Conservation (phyloP, 352 stramenopile species). For the Phytophthora pistaciae region DNA sequence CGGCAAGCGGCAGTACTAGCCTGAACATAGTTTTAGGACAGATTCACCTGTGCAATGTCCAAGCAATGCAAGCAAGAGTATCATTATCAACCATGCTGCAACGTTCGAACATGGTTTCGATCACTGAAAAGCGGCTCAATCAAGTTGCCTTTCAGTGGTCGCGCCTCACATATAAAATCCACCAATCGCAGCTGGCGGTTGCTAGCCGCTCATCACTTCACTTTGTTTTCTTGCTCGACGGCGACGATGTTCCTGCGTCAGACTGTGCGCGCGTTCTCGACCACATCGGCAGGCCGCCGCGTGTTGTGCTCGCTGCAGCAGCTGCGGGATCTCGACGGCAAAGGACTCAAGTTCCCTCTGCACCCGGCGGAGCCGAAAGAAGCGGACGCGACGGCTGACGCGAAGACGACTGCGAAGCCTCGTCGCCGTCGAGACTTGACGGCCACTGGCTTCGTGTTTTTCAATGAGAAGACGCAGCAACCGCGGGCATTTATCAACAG, state of each 20-base stretch:
- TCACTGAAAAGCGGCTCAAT: neutral
- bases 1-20: slow-evolving; percentile 33
- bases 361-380: slow-evolving; percentile 15
- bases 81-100: slow-evolving; percentile 3
- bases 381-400: slow-evolving; percentile 1
- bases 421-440: slow-evolving; percentile 38
- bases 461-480: slow-evolving; percentile 46
- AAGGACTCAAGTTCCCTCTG: slow-evolving; percentile 73
- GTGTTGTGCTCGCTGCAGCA: slow-evolving; percentile 71
- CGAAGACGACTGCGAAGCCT: slow-evolving; percentile 8
- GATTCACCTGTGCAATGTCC: slow-evolving; percentile 13
- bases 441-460: slow-evolving; percentile 75
- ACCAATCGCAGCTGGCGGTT: slow-evolving; percentile 19
- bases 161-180: neutral
- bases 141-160: slow-evolving; percentile 29
- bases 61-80: slow-evolving; percentile 17
- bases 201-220: slow-evolving; percentile 12
- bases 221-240: slow-evolving; percentile 10
- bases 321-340: slow-evolving; percentile 46
- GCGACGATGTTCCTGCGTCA: slow-evolving; percentile 17
- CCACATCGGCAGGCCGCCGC: slow-evolving; percentile 18
- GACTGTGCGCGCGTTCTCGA: slow-evolving; percentile 33
- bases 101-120: neutral
- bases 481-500: slow-evolving; percentile 73
- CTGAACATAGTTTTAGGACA: slow-evolving; percentile 22